Base-by-base conservation (phyloP, 345 rosid species). In the Turritis glabra region DNA sequence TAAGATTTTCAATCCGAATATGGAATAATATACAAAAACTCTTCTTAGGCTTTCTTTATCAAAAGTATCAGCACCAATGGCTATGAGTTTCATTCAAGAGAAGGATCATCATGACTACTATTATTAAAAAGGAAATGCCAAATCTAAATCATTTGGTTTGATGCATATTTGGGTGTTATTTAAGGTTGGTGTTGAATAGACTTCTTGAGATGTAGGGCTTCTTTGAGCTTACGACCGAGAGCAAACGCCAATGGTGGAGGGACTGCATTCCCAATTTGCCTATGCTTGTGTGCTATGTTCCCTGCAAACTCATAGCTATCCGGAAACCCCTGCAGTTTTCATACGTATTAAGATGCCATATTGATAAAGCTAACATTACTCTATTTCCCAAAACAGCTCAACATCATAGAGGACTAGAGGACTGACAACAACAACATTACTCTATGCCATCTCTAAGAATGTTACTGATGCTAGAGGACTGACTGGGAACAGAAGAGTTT, bases 221-320 rank as follows among this genome's bases (percentile, higher is more conserved):
- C 90, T 83, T 87, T 91, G 38, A 93, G 90, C 74, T 89, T 91
- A 50, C 79, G 82, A n/a, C 96, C 98, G 17, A 93, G 72, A 2
- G 93, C 96, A 84, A 59, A 88, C 1, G 97, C 97, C 81, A 93
- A 76, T 3, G 91, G 86, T 26, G 98, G 97, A 41, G 98, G 97
- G 2, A 93, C 97, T 1, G 98, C 98, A 78, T 93, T 93, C 40
- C 98, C 98, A 13, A 91, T 88, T 80, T 93, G 98, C 69, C 88
- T 77, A 64, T 93, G 97, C 77, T 79, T 91, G 80, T 86, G 82
- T 30, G 40, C 80, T 50, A 87, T 86, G 67, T 44, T 85, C 51
- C 98, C 97, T 2, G 80, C 33, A 66, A 91, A 93, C 68, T 75
- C 67, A 51, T 84, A 93, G 73, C 83, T 72, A 67, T 91, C 97